Evolutionary conservation across 345 rosid species (phyloP).

Genomic region (Ceriops zippeliana): DNA sequence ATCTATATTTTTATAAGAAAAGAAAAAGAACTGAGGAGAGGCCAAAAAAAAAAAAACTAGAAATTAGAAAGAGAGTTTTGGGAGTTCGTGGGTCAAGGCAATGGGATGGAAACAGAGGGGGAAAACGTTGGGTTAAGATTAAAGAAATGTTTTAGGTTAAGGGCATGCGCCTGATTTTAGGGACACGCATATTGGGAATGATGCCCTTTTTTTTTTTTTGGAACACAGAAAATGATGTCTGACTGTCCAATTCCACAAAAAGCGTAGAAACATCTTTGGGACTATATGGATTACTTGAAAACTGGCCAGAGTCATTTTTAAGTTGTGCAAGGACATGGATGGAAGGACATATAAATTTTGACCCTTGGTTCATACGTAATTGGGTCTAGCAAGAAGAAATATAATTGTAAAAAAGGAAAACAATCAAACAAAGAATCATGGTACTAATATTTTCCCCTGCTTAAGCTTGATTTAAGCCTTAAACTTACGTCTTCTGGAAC

Average conservation of each 20-base stretch:
- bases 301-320: background rate
- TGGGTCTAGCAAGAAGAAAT: too few species aligned
- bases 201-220: constrained; percentile 10
- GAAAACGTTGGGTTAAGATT: constrained; percentile 45
- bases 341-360: too few species aligned
- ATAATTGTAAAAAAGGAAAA: too few species aligned
- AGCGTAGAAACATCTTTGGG: background rate
- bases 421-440: too few species aligned
- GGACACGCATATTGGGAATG: constrained; percentile 43
- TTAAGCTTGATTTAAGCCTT: too few species aligned
- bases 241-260: constrained; percentile 6
- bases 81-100: constrained; percentile 32
- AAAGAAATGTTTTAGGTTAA: constrained; percentile 42
- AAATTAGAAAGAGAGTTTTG: background rate
- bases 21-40: constrained; percentile 6
- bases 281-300: background rate
- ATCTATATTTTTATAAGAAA: background rate
- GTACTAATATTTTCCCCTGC: too few species aligned
- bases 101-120: background rate
- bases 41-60: background rate
- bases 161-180: constrained; percentile 46
- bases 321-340: background rate
- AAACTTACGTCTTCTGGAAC: too few species aligned
- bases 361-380: too few species aligned
- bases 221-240: constrained; percentile 31